Evolutionary conservation across 2,329 filamentous ascomycete species (phyloP).

Genomic region (Colletotrichum musae): DNA sequence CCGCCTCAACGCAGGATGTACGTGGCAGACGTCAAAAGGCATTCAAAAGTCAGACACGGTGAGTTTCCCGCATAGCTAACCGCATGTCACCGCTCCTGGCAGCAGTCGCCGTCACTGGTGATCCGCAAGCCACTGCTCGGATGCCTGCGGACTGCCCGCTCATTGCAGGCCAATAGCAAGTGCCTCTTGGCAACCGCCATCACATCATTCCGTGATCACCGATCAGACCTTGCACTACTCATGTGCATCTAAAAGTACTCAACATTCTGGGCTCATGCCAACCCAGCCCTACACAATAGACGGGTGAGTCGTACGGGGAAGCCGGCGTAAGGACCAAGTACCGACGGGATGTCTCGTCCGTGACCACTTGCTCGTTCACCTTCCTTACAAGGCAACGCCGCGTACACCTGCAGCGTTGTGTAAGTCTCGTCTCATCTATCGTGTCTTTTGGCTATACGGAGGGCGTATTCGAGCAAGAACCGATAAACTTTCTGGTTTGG

Average conservation of each 20-base stretch:
- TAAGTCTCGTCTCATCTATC: too few species aligned
- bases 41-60: neutral
- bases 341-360: neutral
- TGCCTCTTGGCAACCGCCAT: slow-evolving; percentile 1
- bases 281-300: slow-evolving; percentile 10
- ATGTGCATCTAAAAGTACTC: neutral
- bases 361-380: neutral
- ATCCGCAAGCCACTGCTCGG: neutral
- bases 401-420: too few species aligned
- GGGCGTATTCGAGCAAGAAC: too few species aligned
- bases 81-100: neutral
- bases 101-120: neutral
- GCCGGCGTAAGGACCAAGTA: too few species aligned
- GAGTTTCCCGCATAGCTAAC: neutral
- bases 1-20: neutral
- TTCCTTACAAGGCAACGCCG: too few species aligned
- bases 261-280: neutral
- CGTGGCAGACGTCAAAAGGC: neutral
- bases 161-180: neutral
- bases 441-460: too few species aligned
- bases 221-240: neutral
- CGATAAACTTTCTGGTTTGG: too few species aligned
- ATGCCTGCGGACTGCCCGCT: neutral
- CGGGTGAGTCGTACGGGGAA: too few species aligned
- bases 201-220: slow-evolving; percentile 1